Evolutionary conservation across 352 stramenopile genomes (phyloP), one percentile per base, ranked within the genome.

Genomic region (Globisporangium camurandrum): DNA sequence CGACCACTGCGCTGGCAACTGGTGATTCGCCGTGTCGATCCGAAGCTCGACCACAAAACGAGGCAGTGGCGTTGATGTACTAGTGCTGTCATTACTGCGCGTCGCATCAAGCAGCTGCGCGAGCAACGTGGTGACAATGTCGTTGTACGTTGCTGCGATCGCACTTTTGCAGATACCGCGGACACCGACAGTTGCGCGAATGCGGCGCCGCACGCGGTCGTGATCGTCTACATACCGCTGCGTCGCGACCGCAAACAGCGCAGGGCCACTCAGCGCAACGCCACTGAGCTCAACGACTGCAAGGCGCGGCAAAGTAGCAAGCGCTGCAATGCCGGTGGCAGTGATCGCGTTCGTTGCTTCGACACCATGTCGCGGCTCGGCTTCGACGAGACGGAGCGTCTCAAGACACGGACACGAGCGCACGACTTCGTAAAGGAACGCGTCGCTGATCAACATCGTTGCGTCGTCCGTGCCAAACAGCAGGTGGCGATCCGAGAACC

Each of bases 401-500:
- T 70, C 47, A 9, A 70, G 30, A 20, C 49, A 19, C 7, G 50
- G 54, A 23, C 58, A 70, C 16, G 26, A 23, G 30, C 42, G 39
- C 5, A 45, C 42, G 23, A 70, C 27, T 33, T 53, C n/a, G 17
- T 28, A 22, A 3, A 70, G 20, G 45, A 70, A 70, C 24, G 56
- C 38, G 46, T 70, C 58, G n/a, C 48, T 59, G 10, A 66, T 57
- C 22, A 50, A 33, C 4, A 62, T 44, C 3, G 30, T 8, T 2
- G 28, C 31, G 3, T 69, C 48, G 1, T 46, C 47, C 14, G 54
- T 49, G n/a, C 57, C 57, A 46, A 59, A 59, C 27, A 54, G 47
- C n/a, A 59, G n/a, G 36, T 62, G 57, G 22, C 56, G 62, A 24
- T 70, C 59, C 20, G 62, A 70, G 23, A 70, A 52, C 17, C 55